These are phyloP conservation scores for Kuraishia hungarica DNA, from an alignment of 805 yeast species.

Conservation along the genomic window DNA sequence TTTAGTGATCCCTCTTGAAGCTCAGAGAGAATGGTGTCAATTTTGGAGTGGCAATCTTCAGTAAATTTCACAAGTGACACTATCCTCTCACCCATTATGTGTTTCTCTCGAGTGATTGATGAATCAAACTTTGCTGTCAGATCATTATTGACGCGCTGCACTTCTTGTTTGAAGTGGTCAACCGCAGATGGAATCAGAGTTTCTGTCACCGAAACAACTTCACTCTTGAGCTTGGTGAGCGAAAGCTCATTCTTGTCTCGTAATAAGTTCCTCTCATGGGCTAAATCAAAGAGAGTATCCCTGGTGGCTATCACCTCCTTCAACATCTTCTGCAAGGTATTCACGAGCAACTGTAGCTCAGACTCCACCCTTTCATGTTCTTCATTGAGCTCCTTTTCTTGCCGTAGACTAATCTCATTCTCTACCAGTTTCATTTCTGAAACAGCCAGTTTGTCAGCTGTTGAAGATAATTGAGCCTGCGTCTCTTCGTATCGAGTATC, in stretches of 20 bases:
- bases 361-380: constrained; percentile 9
- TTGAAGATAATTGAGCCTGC: neutral
- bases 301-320: constrained; percentile 4
- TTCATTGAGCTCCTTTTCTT: constrained; percentile 9
- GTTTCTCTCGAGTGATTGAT: neutral
- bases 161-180: neutral
- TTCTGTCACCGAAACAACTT: neutral
- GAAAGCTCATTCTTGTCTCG: neutral
- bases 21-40: neutral
- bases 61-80: neutral
- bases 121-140: neutral
- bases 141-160: neutral
- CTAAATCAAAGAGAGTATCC: constrained; percentile 5
- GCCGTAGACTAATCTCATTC: constrained; percentile 5
- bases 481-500: neutral
- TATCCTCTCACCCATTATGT: neutral
- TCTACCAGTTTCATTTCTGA: constrained; percentile 1
- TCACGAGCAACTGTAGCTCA: constrained; percentile 4
- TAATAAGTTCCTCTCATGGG: constrained; percentile 3
- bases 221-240: neutral
- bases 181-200: neutral
- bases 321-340: constrained; percentile 5
- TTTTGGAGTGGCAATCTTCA: neutral
- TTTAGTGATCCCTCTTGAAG: neutral
- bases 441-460: neutral